These are phyloP conservation scores for Coemansia sp. DNA, from an alignment of 192 early-diverging fungal genomes.

Conservation along the genomic window DNA sequence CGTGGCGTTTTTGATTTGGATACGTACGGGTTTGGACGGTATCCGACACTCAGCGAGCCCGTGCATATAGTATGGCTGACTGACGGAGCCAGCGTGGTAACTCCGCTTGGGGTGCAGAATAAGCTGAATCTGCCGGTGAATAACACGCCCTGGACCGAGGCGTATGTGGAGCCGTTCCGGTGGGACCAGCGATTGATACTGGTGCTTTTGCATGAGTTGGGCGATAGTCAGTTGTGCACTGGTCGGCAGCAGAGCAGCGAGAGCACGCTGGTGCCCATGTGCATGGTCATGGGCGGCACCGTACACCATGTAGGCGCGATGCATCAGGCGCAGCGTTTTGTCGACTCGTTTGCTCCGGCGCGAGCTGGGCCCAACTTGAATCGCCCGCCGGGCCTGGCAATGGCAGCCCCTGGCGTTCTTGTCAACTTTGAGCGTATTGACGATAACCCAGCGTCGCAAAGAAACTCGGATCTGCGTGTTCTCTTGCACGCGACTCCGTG, in stretches of 20 bases:
- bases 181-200: constrained; percentile 81
- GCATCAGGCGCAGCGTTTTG: constrained; percentile 63
- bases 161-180: constrained; percentile 77
- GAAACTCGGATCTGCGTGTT: constrained; percentile 46
- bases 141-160: constrained; percentile 64
- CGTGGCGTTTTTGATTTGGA: constrained; percentile 66
- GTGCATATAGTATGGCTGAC: constrained; percentile 81
- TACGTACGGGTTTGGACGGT: constrained; percentile 73
- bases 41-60: constrained; percentile 64
- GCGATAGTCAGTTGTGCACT: constrained; percentile 31
- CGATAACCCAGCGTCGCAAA: constrained; percentile 43
- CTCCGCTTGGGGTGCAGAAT: constrained; percentile 45
- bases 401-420: constrained; percentile 57
- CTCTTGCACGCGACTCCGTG: constrained; percentile 41
- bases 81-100: constrained; percentile 67
- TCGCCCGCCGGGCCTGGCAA: constrained; percentile 30
- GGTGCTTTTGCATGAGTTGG: constrained; percentile 61
- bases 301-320: constrained; percentile 58
- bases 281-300: constrained; percentile 70
- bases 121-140: constrained; percentile 70
- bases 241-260: constrained; percentile 53
- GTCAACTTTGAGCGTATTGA: constrained; percentile 68
- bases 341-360: constrained; percentile 59
- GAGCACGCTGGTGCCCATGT: constrained; percentile 65
- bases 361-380: constrained; percentile 14